Conservation (phyloP, 345 rosid genomes). For the Hibiscus syriacus region DNA sequence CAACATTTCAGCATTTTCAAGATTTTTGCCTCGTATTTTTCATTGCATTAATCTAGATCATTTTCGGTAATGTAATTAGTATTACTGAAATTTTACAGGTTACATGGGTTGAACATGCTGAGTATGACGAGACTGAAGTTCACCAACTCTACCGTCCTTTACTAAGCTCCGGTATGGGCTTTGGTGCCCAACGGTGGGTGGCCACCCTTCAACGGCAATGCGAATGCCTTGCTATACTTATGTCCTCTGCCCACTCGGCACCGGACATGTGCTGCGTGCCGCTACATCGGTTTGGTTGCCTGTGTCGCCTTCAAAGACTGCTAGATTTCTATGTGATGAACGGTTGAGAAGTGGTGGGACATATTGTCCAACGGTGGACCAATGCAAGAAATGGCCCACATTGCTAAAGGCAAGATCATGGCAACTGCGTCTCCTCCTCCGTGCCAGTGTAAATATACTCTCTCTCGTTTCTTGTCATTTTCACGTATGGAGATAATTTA, state of each 20-base stretch:
- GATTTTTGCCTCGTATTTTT: slow-evolving; percentile 8
- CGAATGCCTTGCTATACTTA: slow-evolving; percentile 84
- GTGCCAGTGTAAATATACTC: slow-evolving; percentile 50
- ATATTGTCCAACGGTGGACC: slow-evolving; percentile 92
- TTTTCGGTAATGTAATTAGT: no score
- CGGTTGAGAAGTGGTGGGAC: slow-evolving; percentile 91
- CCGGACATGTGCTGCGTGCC: slow-evolving; percentile 81
- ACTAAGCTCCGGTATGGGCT: slow-evolving; percentile 69
- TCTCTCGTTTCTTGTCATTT: neutral
- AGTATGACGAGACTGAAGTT: slow-evolving; percentile 59
- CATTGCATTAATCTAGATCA: neutral
- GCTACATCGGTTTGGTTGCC: slow-evolving; percentile 95
- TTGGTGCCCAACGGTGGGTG: slow-evolving; percentile 91
- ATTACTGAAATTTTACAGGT: slow-evolving; percentile 38
- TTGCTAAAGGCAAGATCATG: slow-evolving; percentile 87
- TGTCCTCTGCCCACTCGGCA: slow-evolving; percentile 68
- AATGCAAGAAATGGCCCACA: slow-evolving; percentile 95
- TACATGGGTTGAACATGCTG: slow-evolving; percentile 93
- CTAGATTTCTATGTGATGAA: slow-evolving; percentile 76
- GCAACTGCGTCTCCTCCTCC: slow-evolving; percentile 98
- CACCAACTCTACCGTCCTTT: slow-evolving; percentile 70
- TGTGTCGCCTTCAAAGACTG: slow-evolving; percentile 58
- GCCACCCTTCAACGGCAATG: slow-evolving; percentile 92
- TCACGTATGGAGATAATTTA: no score
- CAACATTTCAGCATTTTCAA: slow-evolving; percentile 9